Percentiles rank a stretch among this genome's conserved stretches.
Evolutionary conservation across 139 green algal genomes (phyloP).

Genomic region (Pedinophyceae sp.): DNA sequence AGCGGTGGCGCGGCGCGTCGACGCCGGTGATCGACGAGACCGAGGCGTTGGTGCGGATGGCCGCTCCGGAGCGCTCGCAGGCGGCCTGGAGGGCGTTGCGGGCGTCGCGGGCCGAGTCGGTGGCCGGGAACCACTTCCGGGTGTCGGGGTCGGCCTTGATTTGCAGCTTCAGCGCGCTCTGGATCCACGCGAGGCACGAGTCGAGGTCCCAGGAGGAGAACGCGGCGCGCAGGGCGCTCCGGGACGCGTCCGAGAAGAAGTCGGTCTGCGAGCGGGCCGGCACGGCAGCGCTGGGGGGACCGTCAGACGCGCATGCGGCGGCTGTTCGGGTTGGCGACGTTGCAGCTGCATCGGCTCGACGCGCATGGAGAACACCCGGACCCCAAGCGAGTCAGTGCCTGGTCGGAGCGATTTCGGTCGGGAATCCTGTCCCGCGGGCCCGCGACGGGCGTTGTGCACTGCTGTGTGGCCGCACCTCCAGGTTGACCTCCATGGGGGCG

Average conservation of each 20-base stretch:
- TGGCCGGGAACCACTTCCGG: conserved; percentile 63
- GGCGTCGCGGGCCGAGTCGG: conserved; percentile 56
- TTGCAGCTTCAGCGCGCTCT: conserved; percentile 38
- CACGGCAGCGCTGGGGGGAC: no score
- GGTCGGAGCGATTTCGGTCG: no score
- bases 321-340: no score
- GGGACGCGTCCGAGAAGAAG: conserved; percentile 44
- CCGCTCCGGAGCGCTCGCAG: conserved; percentile 28
- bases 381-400: no score
- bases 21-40: conserved; percentile 2
- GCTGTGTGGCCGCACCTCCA: neutral
- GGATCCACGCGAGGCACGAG: conserved; percentile 48
- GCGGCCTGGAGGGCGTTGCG: conserved; percentile 42
- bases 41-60: neutral
- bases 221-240: conserved; percentile 31
- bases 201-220: conserved; percentile 56
- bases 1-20: neutral
- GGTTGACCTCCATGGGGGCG: neutral
- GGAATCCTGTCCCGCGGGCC: no score
- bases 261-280: no score
- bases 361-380: no score
- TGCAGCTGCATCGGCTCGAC: no score
- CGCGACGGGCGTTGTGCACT: conserved; percentile 1
- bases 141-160: conserved; percentile 49
- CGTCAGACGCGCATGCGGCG: no score